Conservation (phyloP, 495 filamentous ascomycete genomes). For the Astrothelium subdiscretum region DNA sequence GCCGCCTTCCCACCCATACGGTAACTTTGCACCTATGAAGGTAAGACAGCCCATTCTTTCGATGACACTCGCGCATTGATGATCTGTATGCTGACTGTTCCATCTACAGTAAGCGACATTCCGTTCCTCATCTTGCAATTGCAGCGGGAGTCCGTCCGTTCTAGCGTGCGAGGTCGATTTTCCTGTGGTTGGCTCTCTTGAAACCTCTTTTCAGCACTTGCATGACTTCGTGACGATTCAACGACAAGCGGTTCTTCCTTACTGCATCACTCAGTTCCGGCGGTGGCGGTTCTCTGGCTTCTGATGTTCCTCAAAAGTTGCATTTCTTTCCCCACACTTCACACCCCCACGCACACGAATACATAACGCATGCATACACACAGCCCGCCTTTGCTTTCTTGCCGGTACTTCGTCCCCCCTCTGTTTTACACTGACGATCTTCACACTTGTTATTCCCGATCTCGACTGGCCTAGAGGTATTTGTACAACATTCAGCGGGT, state of each 20-base stretch:
- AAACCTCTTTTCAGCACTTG: slow-evolving; percentile 3
- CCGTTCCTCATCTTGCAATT: slow-evolving; percentile 1
- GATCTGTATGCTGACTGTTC: not conserved
- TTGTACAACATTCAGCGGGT: slow-evolving; percentile 3
- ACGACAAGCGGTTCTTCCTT: slow-evolving; percentile 1
- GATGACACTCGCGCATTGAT: not conserved
- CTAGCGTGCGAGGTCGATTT: not conserved
- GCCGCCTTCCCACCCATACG: slow-evolving; percentile 61
- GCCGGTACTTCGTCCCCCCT: not conserved
- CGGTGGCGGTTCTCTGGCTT: not conserved
- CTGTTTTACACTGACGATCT: not conserved
- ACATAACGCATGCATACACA: not conserved
- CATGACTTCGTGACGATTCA: slow-evolving; percentile 1
- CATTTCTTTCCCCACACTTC: not conserved
- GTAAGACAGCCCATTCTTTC: slow-evolving; percentile 34
- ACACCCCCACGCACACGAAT: not conserved
- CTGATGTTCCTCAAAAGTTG: not conserved
- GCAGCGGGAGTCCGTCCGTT: slow-evolving; percentile 1
- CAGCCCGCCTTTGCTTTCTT: not conserved
- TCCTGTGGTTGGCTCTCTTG: slow-evolving; percentile 3
- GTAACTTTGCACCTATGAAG: slow-evolving; percentile 66
- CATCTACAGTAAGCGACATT: slow-evolving; percentile 3
- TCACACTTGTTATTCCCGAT: not conserved
- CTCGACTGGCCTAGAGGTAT: slow-evolving; percentile 1
- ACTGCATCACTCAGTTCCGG: not conserved